phyloP scores from a whole-genome alignment of 345 rosid genomes.

The Conringia planisiliqua region DNA sequence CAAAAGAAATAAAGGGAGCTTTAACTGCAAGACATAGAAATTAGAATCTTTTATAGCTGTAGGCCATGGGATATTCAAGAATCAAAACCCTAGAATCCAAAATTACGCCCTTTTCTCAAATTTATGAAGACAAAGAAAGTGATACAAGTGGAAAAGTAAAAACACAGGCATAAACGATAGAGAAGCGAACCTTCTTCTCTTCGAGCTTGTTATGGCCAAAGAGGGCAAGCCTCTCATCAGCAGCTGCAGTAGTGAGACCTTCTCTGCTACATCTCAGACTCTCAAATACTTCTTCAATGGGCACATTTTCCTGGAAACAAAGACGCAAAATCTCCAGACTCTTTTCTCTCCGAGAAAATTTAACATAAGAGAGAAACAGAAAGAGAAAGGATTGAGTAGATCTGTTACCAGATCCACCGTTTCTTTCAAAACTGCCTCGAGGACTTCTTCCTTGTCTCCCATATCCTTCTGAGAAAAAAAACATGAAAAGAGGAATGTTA shows the following conservation, averaged over 20 bases:
- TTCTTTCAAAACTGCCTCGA: slow-evolving; percentile 95
- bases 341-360: slow-evolving; percentile 13
- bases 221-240: slow-evolving; percentile 83
- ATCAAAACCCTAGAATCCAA: neutral
- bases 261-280: slow-evolving; percentile 92
- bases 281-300: slow-evolving; percentile 95
- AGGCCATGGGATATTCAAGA: neutral
- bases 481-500: neutral
- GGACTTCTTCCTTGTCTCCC: slow-evolving; percentile 76
- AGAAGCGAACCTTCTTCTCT: slow-evolving; percentile 61
- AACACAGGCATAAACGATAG: too few species aligned
- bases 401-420: slow-evolving; percentile 98
- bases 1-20: slow-evolving; percentile 9
- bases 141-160: neutral
- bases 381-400: slow-evolving; percentile 36
- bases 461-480: slow-evolving; percentile 24
- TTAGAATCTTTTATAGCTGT: neutral
- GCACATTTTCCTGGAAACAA: slow-evolving; percentile 79
- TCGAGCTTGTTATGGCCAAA: slow-evolving; percentile 98
- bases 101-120: neutral
- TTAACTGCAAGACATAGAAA: slow-evolving; percentile 5
- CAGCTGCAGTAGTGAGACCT: slow-evolving; percentile 78
- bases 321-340: neutral
- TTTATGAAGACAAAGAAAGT: neutral
- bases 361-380: neutral